phyloP scores from a whole-genome alignment of 148 eudicot species.

The Pouteria glomerata region DNA sequence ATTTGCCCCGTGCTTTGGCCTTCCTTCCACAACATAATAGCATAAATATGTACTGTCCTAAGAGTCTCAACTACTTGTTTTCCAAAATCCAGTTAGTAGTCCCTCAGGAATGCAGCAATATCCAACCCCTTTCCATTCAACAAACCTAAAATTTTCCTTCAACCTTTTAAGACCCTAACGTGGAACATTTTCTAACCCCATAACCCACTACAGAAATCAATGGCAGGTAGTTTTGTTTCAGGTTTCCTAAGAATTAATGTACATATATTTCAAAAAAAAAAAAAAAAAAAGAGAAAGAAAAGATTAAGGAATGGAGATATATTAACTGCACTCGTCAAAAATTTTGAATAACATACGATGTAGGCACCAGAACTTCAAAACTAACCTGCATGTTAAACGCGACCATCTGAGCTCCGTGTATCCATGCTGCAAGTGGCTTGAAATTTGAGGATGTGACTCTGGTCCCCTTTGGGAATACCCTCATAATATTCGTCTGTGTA shows the following conservation, averaged over 20 bases:
- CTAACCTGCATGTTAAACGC: too few relatives aligned
- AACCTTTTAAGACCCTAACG: too few relatives aligned
- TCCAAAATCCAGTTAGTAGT: too few relatives aligned
- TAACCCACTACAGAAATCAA: not conserved
- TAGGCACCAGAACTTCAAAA: not conserved
- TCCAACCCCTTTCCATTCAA: too few relatives aligned
- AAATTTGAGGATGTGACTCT: slow-evolving; percentile 59
- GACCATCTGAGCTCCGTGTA: slow-evolving; percentile 72
- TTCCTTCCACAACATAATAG: too few relatives aligned
- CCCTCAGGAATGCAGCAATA: too few relatives aligned
- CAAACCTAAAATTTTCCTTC: too few relatives aligned
- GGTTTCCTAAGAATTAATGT: not conserved
- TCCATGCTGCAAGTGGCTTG: slow-evolving; percentile 54
- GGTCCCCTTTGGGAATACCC: slow-evolving; percentile 63
- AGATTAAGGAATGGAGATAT: not conserved
- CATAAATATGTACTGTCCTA: too few relatives aligned
- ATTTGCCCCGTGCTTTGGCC: too few relatives aligned
- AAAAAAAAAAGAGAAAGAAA: not conserved
- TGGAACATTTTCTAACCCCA: too few relatives aligned
- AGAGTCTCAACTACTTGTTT: too few relatives aligned
- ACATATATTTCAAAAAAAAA: not conserved
- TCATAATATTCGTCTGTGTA: slow-evolving; percentile 47
- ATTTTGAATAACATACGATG: not conserved
- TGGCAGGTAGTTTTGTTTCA: not conserved
- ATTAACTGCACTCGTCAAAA: not conserved